Base-by-base conservation (phyloP, 305 asterid genomes). In the Fraxinus nigra region DNA sequence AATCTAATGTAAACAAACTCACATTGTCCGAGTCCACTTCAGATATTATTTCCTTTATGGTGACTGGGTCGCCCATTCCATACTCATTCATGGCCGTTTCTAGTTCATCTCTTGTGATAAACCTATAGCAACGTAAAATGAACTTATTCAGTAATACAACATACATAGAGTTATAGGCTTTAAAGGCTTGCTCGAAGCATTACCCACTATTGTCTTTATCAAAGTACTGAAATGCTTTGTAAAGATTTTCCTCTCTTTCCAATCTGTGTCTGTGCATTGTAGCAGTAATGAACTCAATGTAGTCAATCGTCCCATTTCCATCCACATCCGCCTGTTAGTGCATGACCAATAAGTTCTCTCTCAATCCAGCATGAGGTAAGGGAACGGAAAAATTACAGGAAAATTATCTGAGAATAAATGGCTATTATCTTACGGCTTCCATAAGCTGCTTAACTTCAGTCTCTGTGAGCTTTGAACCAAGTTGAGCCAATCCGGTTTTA, bases 201-300 rank as follows among this genome's bases (percentile, higher is more conserved):
- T 85, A 94, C 97, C 98, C 98, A 22, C 98, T 95, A 10, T 84
- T 80, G 78, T 95, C 98, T 86, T 90, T 95, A 70, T 95, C 98
- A 26, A 95, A 95, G 87, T 87, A 87, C 84, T 86, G 94, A 86
- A 95, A 95, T 35, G 98, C 98, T 82, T 88, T 92, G 87, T 89
- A 90, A 5, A 95, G 91, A 79, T 93, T 89, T 81, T 95, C 98
- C 32, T 95, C 97, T 61, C 90, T 89, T 87, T 95, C 98, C 69
- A 95, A 89, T 90, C 92, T 93, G 91, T 93, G 94, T 87, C 92
- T 90, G 87, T 93, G 97, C 98, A 95, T 95, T 67, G 98, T 95
- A 30, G 97, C 98, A 0, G 98, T 95, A 59, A 92, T 90, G 88
- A 95, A 95, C 87, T 95, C 98, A 7, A 88, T 90, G 88, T 93